Conservation (phyloP, 768 basidiomycete genomes). For the Crepidotus variabilis region DNA sequence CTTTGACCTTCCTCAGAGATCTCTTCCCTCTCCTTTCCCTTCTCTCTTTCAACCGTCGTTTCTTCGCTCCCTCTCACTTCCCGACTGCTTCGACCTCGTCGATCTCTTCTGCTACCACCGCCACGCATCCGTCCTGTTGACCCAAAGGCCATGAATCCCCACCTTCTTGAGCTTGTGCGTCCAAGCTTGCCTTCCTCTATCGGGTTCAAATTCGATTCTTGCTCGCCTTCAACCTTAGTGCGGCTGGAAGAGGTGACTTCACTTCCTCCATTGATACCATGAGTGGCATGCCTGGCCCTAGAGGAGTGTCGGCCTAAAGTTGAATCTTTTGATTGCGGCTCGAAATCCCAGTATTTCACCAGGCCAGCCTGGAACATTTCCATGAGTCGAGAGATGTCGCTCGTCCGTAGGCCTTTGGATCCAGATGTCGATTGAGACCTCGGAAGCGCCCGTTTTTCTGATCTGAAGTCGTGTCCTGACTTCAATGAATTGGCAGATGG, state of each 20-base stretch:
- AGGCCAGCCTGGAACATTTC: conserved; percentile 80
- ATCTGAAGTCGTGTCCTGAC: conserved; percentile 25
- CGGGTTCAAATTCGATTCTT: neutral
- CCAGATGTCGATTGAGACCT: conserved; percentile 39
- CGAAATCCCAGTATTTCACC: conserved; percentile 70
- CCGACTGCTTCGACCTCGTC: neutral
- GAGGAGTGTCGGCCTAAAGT: neutral
- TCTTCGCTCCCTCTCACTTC: conserved; percentile 3
- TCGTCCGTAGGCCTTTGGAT: conserved; percentile 58
- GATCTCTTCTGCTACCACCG: neutral
- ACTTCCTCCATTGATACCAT: neutral
- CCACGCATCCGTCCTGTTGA: neutral
- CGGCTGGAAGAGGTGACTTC: neutral
- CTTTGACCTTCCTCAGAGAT: conserved; percentile 10
- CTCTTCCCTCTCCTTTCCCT: conserved; percentile 29
- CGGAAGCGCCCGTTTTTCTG: conserved; percentile 30
- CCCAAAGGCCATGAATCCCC: neutral
- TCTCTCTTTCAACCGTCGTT: conserved; percentile 23
- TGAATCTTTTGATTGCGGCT: conserved; percentile 22
- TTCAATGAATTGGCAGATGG: conserved; percentile 72
- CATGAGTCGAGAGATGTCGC: conserved; percentile 81
- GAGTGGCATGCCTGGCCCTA: neutral
- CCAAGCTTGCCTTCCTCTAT: neutral
- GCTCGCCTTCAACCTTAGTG: conserved; percentile 10
- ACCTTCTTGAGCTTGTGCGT: neutral